Evolutionary conservation across 306 rosid species (phyloP).

Genomic region (Vicia villosa): DNA sequence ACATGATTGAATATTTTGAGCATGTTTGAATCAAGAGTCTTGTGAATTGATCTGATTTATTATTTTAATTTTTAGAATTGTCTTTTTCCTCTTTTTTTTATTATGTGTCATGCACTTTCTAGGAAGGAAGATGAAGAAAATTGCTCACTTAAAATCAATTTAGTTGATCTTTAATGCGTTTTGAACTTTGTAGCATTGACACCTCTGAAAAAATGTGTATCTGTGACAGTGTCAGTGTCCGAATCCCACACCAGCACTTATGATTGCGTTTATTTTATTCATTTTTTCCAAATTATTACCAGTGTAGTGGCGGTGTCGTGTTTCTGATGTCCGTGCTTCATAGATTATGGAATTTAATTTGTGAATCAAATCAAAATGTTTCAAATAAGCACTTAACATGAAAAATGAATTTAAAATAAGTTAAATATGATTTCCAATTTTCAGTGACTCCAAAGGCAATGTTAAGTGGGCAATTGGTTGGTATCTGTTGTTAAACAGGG

Average conservation of each 20-base stretch:
- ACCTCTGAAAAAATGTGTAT: too few species aligned
- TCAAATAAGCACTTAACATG: neutral
- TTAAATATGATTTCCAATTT: neutral
- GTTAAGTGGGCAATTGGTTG: conserved; percentile 1
- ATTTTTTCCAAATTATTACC: too few species aligned
- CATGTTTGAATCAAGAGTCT: neutral
- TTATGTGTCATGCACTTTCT: neutral
- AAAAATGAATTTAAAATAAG: neutral
- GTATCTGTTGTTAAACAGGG: neutral
- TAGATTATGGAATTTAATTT: too few species aligned
- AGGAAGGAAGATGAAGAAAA: conserved; percentile 7
- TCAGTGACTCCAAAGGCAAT: neutral
- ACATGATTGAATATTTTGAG: too few species aligned
- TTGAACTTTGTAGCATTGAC: neutral
- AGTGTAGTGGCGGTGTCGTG: too few species aligned
- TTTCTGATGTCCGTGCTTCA: too few species aligned
- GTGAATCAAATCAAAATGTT: conserved; percentile 2
- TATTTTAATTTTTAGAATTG: neutral
- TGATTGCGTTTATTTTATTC: too few species aligned
- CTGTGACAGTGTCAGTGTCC: too few species aligned
- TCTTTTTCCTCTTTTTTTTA: neutral
- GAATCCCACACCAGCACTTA: too few species aligned
- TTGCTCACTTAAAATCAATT: neutral
- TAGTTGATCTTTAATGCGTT: neutral
- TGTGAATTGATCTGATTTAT: conserved; percentile 9